Percentiles rank a stretch among this genome's conserved stretches.
phyloP scores from a whole-genome alignment of 805 yeast species.

The Brettanomyces anomalus region DNA sequence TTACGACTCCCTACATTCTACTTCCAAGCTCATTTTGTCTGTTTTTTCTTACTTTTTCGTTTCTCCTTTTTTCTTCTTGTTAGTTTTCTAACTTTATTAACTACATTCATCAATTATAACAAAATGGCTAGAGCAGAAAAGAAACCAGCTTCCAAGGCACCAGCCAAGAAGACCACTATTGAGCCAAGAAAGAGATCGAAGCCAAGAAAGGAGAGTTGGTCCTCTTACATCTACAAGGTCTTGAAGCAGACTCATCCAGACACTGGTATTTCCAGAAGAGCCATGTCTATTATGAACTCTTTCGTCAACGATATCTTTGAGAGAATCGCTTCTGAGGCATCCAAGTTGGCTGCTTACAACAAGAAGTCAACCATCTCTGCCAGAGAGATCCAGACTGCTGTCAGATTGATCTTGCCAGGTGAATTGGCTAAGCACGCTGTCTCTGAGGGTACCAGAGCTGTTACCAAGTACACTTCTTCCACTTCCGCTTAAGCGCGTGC shows the following conservation, averaged over 20 bases:
- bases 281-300: slow-evolving; percentile 97
- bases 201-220: slow-evolving; percentile 95
- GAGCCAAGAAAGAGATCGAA: slow-evolving; percentile 85
- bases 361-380: slow-evolving; percentile 95
- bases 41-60: background rate
- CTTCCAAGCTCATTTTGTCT: no score
- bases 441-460: slow-evolving; percentile 97
- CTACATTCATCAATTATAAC: slow-evolving; percentile 2
- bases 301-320: slow-evolving; percentile 95
- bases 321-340: slow-evolving; percentile 95
- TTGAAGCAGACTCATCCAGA: slow-evolving; percentile 97
- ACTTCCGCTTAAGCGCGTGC: slow-evolving; percentile 23
- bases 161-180: slow-evolving; percentile 84
- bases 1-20: no score
- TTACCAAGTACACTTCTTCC: slow-evolving; percentile 83
- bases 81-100: background rate
- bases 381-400: slow-evolving; percentile 97
- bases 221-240: slow-evolving; percentile 95
- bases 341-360: slow-evolving; percentile 96
- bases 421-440: slow-evolving; percentile 97
- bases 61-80: background rate
- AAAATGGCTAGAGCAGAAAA: slow-evolving; percentile 57
- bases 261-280: slow-evolving; percentile 96
- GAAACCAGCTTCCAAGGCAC: slow-evolving; percentile 89
- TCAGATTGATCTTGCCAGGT: slow-evolving; percentile 94